phyloP scores from a whole-genome alignment of 169 alveolate genomes.

The Cystoisospora suis region DNA sequence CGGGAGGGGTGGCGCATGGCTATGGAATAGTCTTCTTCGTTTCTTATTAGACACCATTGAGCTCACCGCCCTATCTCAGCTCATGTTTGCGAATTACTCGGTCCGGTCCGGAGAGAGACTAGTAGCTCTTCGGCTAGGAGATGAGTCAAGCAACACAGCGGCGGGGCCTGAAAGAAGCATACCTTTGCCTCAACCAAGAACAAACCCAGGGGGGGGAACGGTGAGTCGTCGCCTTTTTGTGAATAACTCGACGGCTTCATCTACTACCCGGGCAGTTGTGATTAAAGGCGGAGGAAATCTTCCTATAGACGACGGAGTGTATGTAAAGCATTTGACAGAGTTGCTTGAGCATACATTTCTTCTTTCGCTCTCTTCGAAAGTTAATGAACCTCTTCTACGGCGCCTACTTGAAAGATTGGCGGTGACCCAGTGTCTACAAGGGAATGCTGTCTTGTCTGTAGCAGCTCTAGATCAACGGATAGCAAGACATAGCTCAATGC shows the following conservation, averaged over 20 bases:
- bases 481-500: neutral
- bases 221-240: too few species aligned
- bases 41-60: neutral
- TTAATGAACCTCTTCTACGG: neutral
- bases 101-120: neutral
- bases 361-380: neutral
- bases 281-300: neutral
- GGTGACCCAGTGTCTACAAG: neutral
- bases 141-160: too few species aligned
- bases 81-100: neutral
- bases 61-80: neutral
- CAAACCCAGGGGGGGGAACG: too few species aligned
- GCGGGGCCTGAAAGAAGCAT: neutral
- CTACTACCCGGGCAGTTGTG: neutral
- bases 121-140: neutral
- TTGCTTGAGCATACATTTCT: neutral
- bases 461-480: neutral
- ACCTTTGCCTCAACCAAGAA: too few species aligned
- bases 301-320: neutral
- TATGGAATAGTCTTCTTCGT: neutral
- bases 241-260: neutral
- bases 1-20: too few species aligned
- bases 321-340: neutral
- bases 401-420: conserved; percentile 14
- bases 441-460: neutral